These are phyloP conservation scores for Citrus sp. DNA, from an alignment of 345 rosid genomes.

Conservation along the genomic window DNA sequence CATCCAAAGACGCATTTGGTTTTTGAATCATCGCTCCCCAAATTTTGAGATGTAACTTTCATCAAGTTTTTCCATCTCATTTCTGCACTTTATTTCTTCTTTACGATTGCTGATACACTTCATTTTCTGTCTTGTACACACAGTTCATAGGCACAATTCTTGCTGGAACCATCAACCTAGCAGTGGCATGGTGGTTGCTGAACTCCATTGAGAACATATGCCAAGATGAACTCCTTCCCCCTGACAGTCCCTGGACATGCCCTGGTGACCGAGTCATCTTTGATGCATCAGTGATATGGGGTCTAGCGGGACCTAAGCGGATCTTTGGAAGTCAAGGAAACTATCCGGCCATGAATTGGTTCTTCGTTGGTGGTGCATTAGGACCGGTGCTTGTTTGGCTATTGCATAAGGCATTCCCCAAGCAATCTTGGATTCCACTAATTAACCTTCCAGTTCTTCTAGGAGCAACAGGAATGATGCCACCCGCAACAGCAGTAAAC, in stretches of 20 bases:
- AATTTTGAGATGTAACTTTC: too few relatives aligned
- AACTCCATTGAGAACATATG: conserved; percentile 69
- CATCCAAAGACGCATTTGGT: neutral
- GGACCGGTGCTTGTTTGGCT: conserved; percentile 78
- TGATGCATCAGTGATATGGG: conserved; percentile 94
- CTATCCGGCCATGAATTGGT: conserved; percentile 79
- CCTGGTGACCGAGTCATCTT: conserved; percentile 83
- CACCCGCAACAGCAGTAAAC: conserved; percentile 76
- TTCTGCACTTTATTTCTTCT: neutral
- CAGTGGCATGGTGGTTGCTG: conserved; percentile 88
- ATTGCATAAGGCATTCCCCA: conserved; percentile 70
- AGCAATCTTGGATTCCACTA: conserved; percentile 75
- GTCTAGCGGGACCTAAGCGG: conserved; percentile 74
- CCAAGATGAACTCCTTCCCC: conserved; percentile 68
- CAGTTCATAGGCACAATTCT: conserved; percentile 83
- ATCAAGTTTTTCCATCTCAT: neutral
- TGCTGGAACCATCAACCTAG: conserved; percentile 74
- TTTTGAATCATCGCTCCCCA: neutral
- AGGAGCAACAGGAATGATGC: conserved; percentile 79
- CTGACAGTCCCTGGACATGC: conserved; percentile 86
- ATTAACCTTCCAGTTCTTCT: conserved; percentile 87
- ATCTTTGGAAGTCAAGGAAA: conserved; percentile 74
- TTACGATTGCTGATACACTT: neutral
- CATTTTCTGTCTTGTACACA: neutral
- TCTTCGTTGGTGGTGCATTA: conserved; percentile 73